Conservation (phyloP, 2,329 filamentous ascomycete species). For the Graphiopsis chlorocephala region DNA sequence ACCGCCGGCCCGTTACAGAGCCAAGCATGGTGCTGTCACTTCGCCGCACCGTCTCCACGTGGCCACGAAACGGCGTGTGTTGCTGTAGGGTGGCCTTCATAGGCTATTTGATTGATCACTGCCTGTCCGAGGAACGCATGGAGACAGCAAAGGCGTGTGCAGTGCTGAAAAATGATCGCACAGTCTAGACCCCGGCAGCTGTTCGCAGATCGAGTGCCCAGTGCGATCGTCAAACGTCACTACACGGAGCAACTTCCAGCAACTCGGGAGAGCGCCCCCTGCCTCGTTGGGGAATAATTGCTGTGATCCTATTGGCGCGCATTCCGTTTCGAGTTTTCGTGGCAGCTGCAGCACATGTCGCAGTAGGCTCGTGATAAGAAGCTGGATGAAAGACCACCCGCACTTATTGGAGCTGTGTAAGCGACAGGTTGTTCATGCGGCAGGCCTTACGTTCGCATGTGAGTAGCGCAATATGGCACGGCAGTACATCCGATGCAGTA, state of each 20-base stretch:
- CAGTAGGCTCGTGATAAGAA: background rate
- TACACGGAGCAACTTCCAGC: constrained; percentile 11
- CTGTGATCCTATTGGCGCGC: constrained; percentile 12
- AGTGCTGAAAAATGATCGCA: background rate
- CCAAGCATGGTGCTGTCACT: background rate
- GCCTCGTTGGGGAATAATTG: background rate
- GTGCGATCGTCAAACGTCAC: constrained; percentile 5
- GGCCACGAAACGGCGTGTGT: background rate
- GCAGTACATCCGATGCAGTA: background rate
- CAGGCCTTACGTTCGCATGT: background rate
- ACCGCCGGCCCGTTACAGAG: constrained; percentile 4
- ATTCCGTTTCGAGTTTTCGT: constrained; percentile 4
- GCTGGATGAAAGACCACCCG: background rate
- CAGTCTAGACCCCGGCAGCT: constrained; percentile 1
- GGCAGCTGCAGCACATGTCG: background rate
- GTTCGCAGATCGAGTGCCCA: background rate
- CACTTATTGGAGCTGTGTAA: background rate
- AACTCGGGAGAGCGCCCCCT: constrained; percentile 2
- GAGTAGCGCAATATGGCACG: background rate
- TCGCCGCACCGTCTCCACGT: constrained; percentile 7
- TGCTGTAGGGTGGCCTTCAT: constrained; percentile 5
- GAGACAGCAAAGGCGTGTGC: background rate
- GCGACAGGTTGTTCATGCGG: constrained; percentile 6
- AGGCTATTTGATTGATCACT: background rate
- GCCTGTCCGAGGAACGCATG: constrained; percentile 1